Conservation (phyloP, 768 basidiomycete genomes). For the Albatrellus ellisii region DNA sequence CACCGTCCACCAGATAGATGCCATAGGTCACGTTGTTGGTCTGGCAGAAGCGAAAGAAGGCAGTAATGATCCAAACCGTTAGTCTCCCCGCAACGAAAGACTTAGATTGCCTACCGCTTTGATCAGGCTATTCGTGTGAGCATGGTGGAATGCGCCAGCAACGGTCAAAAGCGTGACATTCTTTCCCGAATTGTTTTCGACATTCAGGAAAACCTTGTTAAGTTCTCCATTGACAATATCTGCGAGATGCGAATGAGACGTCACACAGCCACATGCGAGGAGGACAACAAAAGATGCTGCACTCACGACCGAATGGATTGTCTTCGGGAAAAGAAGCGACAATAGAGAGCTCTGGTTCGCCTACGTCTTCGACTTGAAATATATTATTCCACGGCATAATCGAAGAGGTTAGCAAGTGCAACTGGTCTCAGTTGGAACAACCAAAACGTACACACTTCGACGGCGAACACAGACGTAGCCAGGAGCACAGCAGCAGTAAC, state of each 20-base stretch:
- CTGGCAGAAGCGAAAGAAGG: too few species aligned
- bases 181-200: slow-evolving; percentile 67
- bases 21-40: slow-evolving; percentile 42
- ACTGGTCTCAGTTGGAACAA: background rate
- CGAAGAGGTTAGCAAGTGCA: background rate
- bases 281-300: background rate
- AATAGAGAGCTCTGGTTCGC: slow-evolving; percentile 41
- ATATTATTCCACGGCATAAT: background rate
- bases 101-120: slow-evolving; percentile 47
- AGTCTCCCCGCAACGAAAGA: background rate
- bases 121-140: slow-evolving; percentile 46
- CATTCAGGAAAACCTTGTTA: slow-evolving; percentile 46
- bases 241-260: slow-evolving; percentile 19
- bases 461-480: slow-evolving; percentile 7
- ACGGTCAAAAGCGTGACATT: slow-evolving; percentile 57
- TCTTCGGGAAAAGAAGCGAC: slow-evolving; percentile 51
- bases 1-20: slow-evolving; percentile 36
- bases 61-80: background rate
- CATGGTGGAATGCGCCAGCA: slow-evolving; percentile 54
- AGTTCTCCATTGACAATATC: slow-evolving; percentile 78
- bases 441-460: slow-evolving; percentile 13
- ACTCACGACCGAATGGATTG: slow-evolving; percentile 70
- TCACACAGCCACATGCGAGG: background rate
- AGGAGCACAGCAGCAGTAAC: slow-evolving; percentile 8
- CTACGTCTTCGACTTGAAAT: slow-evolving; percentile 16